phyloP scores from a whole-genome alignment of 805 yeast species.

The Yarrowia deformans region DNA sequence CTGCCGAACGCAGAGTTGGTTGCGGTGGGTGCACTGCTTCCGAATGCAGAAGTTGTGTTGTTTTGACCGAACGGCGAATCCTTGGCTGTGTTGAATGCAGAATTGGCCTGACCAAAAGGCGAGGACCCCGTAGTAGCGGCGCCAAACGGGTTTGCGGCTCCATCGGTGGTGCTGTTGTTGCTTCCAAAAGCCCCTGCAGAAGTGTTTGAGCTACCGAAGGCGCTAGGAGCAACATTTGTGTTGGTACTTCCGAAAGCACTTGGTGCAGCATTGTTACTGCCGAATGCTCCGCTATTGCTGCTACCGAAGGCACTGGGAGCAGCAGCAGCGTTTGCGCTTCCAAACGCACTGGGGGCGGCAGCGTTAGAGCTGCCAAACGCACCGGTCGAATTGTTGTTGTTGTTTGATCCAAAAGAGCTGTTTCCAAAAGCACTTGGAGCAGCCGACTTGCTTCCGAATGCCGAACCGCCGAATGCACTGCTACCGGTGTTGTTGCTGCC shows the following conservation, averaged over 20 bases:
- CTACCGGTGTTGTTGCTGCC: background rate
- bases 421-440: background rate
- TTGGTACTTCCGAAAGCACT: background rate
- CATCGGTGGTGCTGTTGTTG: background rate
- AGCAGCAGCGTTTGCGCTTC: too few relatives aligned
- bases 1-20: background rate
- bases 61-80: background rate
- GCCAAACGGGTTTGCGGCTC: background rate
- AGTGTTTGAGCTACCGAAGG: background rate
- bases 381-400: constrained; percentile 1
- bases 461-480: background rate
- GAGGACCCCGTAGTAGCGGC: background rate
- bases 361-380: constrained; percentile 32
- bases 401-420: constrained; percentile 1
- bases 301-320: background rate
- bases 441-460: background rate
- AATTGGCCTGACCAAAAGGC: background rate
- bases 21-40: background rate
- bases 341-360: constrained; percentile 15
- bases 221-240: background rate
- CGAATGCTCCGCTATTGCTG: constrained; percentile 6
- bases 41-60: background rate
- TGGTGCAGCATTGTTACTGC: background rate
- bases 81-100: background rate
- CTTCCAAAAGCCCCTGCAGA: background rate